A percentile compares a stretch with the other conserved stretches of the same genome.
Conservation (phyloP, 441 rosid species). For the Adansonia gregorii region DNA sequence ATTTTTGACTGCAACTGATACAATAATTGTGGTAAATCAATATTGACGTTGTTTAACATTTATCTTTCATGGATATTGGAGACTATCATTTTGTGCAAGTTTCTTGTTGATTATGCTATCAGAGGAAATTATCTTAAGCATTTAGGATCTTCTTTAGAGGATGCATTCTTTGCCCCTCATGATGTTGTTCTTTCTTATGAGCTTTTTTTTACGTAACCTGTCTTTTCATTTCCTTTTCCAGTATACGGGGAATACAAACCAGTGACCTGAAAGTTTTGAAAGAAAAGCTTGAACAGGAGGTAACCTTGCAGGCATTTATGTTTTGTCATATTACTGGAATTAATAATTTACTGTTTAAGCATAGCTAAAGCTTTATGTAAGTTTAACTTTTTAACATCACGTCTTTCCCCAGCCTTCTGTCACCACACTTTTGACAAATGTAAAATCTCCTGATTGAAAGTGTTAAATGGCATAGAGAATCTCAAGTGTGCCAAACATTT, state of each 20-base stretch:
- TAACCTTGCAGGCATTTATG: constrained; percentile 32
- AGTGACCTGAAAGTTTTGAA: constrained; percentile 75
- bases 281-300: constrained; percentile 94
- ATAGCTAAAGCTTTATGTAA: constrained; percentile 14
- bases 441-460: background rate
- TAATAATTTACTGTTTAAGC: background rate
- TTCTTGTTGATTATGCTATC: background rate
- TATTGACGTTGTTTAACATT: background rate
- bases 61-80: background rate
- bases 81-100: background rate
- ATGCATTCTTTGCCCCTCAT: background rate
- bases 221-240: constrained; percentile 37
- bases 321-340: background rate
- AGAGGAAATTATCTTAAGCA: background rate
- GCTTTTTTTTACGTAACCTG: constrained; percentile 25
- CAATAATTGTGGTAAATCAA: background rate
- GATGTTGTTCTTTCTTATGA: constrained; percentile 2
- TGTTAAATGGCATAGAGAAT: constrained; percentile 3
- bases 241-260: constrained; percentile 78
- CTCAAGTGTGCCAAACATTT: background rate
- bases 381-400: background rate
- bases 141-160: background rate
- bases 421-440: background rate
- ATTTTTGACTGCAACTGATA: background rate
- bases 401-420: background rate